Evolutionary conservation across 2,329 filamentous ascomycete genomes (phyloP), one percentile per base, ranked within the genome.

Genomic region (Stagonosporopsis rhizophila): DNA sequence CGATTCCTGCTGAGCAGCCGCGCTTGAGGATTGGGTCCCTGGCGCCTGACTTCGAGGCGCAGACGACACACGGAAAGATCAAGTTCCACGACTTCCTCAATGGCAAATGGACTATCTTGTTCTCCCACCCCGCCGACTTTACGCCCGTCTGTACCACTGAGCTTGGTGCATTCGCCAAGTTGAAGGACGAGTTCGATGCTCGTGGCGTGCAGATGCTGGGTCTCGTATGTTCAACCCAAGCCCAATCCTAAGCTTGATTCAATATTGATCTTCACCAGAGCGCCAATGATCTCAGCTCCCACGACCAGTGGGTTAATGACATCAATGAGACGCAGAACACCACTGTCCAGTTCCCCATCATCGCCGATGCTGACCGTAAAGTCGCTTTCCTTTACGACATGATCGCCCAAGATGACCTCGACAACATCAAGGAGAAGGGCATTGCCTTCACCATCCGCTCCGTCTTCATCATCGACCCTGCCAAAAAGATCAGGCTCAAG

Each of bases 121-220:
- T 95, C 83, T 92, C 89, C 28, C 91, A 94, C 81, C 91, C 91
- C 3, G 89, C 80, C 57, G 93, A 96, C 79, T 96, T 91, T 83
- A 96, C 93, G 1, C 93, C 93, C 51, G 93, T 96, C 58, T 97
- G 93, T 85, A 97, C 93, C 63, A 97, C 92, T 51, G 93, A 97
- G 82, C 89, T 97, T 61, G 93, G 92, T 61, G 92, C 92, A 58
- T 96, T 97, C 71, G 90, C 92, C 68, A 95, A 93, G 80, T 84
- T 96, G 62, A 88, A 92, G 81, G 86, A 87, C 70, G 92, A 96
- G 79, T 96, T 97, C 79, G 85, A 87, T 72, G 91, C 90, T 83
- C 88, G 92, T 62, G 87, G 87, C 63, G 91, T 94, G 71, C 96
- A 96, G 86, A 87, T 96, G 80, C 94, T 96, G 70, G 93, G 93